phyloP scores from a whole-genome alignment of 1,284 basidiomycete genomes.

The Heterobasidion irregulare region DNA sequence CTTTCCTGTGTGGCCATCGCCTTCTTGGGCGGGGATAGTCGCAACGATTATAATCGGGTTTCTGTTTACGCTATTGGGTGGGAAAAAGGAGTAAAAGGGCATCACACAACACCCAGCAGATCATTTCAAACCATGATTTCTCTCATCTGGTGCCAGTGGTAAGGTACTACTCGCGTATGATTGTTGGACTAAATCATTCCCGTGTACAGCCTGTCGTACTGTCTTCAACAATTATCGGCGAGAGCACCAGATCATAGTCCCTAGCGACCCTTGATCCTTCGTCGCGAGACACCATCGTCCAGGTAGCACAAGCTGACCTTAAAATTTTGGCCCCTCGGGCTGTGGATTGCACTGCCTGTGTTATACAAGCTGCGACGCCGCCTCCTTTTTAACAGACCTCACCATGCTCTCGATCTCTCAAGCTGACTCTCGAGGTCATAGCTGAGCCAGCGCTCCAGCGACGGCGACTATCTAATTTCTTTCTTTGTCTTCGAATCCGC shows the following conservation, averaged over 20 bases:
- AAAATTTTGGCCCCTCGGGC: slow-evolving; percentile 8
- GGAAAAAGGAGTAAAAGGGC: too few species aligned
- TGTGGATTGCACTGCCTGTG: slow-evolving; percentile 13
- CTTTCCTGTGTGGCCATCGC: too few species aligned
- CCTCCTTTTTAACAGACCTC: slow-evolving; percentile 21
- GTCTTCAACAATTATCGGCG: neutral
- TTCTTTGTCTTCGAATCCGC: slow-evolving; percentile 1
- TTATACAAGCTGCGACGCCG: neutral
- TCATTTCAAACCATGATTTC: neutral
- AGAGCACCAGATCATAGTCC: slow-evolving; percentile 19
- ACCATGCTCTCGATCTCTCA: slow-evolving; percentile 6
- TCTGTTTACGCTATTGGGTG: too few species aligned
- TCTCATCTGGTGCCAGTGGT: too few species aligned
- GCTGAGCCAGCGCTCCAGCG: neutral
- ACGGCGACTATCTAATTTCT: slow-evolving; percentile 4
- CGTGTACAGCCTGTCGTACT: slow-evolving; percentile 22
- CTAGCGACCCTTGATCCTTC: slow-evolving; percentile 28
- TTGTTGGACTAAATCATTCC: slow-evolving; percentile 6
- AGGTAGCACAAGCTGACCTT: slow-evolving; percentile 22
- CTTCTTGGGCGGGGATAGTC: too few species aligned
- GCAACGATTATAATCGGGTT: too few species aligned
- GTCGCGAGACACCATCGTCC: slow-evolving; percentile 18
- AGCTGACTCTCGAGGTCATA: neutral
- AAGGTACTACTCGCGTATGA: slow-evolving; percentile 6
- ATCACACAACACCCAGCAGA: too few species aligned